phyloP scores from a whole-genome alignment of 139 green algal genomes.

The Medakamo hakoo region DNA sequence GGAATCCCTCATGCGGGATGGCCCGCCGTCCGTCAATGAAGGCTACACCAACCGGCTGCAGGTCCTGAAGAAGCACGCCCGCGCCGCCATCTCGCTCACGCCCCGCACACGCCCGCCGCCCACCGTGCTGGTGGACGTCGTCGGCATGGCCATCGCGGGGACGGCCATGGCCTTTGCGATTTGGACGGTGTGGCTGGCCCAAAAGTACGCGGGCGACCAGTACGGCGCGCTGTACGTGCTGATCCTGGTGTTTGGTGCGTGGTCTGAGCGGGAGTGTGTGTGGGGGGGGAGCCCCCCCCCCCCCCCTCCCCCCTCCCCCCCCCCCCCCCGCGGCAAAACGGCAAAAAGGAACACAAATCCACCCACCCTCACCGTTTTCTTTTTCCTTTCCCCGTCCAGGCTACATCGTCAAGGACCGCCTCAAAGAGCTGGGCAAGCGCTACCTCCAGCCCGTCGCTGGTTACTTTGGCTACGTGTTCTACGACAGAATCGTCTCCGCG shows the following conservation, averaged over 20 bases:
- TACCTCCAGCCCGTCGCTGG: constrained; percentile 12
- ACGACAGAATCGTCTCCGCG: constrained; percentile 5
- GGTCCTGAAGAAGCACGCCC: neutral
- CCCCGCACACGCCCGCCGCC: neutral
- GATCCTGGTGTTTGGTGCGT: no score
- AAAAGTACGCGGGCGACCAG: neutral
- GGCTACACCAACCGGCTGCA: neutral
- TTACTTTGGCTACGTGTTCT: constrained; percentile 14
- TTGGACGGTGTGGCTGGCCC: neutral
- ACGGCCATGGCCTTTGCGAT: constrained; percentile 5
- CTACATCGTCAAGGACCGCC: constrained; percentile 14
- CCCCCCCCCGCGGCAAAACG: no score
- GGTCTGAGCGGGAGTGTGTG: no score
- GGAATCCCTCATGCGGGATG: neutral
- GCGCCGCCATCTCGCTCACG: neutral
- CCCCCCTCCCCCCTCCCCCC: no score
- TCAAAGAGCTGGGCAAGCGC: constrained; percentile 19
- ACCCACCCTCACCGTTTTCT: no score
- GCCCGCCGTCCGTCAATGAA: neutral
- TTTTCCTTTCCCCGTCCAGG: neutral
- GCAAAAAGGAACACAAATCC: no score
- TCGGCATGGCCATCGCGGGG: constrained; percentile 5
- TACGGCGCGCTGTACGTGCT: neutral
- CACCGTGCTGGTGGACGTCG: constrained; percentile 6
- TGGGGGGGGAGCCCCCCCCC: no score